Conservation (phyloP, 23 red algal species). For the Gracilariopsis chorda region DNA sequence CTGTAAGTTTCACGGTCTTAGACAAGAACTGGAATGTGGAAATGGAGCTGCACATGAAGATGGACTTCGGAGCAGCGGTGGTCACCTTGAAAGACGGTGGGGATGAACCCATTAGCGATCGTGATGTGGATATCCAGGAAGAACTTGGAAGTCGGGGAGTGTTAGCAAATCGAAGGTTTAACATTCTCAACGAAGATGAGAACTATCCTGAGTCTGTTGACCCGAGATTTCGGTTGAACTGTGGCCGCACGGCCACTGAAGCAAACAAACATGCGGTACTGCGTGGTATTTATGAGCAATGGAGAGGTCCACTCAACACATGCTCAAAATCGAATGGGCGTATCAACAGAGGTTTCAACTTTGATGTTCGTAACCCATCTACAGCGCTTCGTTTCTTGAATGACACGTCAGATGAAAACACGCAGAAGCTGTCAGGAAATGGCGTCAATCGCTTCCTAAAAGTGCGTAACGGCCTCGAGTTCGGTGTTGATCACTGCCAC, state of each 20-base stretch:
- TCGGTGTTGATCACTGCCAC: not conserved
- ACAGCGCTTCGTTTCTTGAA: not conserved
- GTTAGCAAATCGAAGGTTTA: not conserved
- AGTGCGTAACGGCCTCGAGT: not conserved
- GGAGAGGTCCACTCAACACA: conserved; percentile 3
- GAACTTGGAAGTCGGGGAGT: not conserved
- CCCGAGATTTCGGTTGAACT: not conserved
- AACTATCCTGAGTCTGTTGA: conserved; percentile 8
- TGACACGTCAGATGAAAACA: not conserved
- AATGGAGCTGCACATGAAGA: conserved; percentile 26
- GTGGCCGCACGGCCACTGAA: too few species aligned
- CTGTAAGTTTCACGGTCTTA: not conserved
- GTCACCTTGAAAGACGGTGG: not conserved
- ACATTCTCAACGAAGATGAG: not conserved
- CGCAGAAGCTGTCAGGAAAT: not conserved
- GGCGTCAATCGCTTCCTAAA: not conserved
- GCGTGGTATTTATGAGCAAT: conserved; percentile 42
- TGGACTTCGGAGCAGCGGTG: not conserved
- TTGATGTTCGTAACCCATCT: conserved; percentile 15
- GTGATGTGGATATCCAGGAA: not conserved
- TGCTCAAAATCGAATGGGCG: not conserved
- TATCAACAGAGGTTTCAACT: not conserved
- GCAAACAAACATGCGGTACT: not conserved
- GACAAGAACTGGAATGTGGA: not conserved
- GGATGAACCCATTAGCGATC: not conserved